Percentiles rank a stretch among this genome's conserved stretches.
Conservation (phyloP, 768 basidiomycete genomes). For the Galerina marginata region DNA sequence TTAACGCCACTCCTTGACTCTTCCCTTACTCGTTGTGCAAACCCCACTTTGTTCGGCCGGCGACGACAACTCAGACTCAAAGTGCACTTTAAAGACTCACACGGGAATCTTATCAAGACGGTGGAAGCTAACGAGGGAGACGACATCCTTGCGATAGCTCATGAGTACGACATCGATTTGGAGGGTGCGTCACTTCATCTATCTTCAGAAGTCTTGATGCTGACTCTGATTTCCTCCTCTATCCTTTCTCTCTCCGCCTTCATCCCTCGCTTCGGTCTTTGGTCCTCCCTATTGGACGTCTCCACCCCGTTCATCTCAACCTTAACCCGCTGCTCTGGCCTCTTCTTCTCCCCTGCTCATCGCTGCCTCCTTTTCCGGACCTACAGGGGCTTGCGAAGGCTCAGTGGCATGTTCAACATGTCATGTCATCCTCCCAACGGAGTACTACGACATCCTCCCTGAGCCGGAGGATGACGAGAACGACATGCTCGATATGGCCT, state of each 20-base stretch:
- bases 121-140: slow-evolving; percentile 95
- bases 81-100: slow-evolving; percentile 88
- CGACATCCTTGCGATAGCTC: slow-evolving; percentile 87
- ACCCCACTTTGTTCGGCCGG: slow-evolving; percentile 5
- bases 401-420: slow-evolving; percentile 98
- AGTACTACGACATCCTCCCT: slow-evolving; percentile 84
- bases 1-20: background rate
- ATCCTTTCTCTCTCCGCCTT: background rate
- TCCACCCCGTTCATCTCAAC: background rate
- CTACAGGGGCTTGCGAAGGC: slow-evolving; percentile 91
- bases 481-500: slow-evolving; percentile 98
- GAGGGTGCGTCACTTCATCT: slow-evolving; percentile 67
- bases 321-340: background rate
- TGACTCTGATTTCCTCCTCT: too few relatives aligned
- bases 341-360: background rate
- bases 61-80: slow-evolving; percentile 76
- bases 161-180: slow-evolving; percentile 94
- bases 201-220: background rate
- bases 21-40: background rate
- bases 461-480: slow-evolving; percentile 99
- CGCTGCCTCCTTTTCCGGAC: slow-evolving; percentile 1
- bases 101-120: slow-evolving; percentile 82
- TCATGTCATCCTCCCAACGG: slow-evolving; percentile 84
- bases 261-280: background rate
- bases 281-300: background rate